These are phyloP conservation scores for Hypoxylon sp. DNA, from an alignment of 2,329 filamentous ascomycete genomes.

Conservation along the genomic window DNA sequence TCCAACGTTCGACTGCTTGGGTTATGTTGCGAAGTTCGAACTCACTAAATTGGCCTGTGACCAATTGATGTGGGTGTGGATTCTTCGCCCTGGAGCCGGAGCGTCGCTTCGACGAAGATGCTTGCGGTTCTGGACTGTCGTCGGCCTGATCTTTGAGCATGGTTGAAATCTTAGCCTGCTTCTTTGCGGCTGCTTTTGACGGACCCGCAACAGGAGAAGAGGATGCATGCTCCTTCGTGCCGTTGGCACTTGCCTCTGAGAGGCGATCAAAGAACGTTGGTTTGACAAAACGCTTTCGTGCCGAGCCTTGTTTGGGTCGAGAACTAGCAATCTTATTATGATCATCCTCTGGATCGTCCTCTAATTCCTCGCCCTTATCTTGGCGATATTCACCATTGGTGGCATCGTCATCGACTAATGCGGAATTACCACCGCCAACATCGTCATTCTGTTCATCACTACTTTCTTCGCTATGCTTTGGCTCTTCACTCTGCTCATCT, in stretches of 20 bases:
- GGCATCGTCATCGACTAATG: not conserved
- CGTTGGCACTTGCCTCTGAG: constrained; percentile 28
- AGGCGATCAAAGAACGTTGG: constrained; percentile 45
- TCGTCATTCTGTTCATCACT: constrained; percentile 27
- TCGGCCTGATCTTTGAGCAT: constrained; percentile 39
- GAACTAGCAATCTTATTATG: not conserved
- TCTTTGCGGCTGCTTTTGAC: constrained; percentile 33
- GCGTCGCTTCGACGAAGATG: constrained; percentile 14
- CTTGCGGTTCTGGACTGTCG: constrained; percentile 22
- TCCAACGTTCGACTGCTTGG: constrained; percentile 62
- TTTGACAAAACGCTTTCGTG: constrained; percentile 51
- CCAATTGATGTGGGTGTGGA: constrained; percentile 21
- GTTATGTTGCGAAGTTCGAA: constrained; percentile 61
- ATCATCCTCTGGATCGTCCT: not conserved
- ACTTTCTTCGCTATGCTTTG: constrained; percentile 27
- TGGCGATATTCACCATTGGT: constrained; percentile 14
- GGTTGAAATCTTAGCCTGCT: constrained; percentile 45
- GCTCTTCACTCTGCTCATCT: constrained; percentile 17
- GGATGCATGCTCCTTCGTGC: constrained; percentile 35
- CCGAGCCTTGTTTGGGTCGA: constrained; percentile 38
- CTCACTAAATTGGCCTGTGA: constrained; percentile 60
- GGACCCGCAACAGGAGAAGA: constrained; percentile 43
- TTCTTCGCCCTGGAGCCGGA: constrained; percentile 1
- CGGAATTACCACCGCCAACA: not conserved
- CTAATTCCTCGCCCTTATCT: not conserved